A percentile compares a stretch with the other conserved stretches of the same genome.
These are phyloP conservation scores for Dactylellina parvicollis DNA, from an alignment of 2,329 filamentous ascomycete species.

Conservation along the genomic window DNA sequence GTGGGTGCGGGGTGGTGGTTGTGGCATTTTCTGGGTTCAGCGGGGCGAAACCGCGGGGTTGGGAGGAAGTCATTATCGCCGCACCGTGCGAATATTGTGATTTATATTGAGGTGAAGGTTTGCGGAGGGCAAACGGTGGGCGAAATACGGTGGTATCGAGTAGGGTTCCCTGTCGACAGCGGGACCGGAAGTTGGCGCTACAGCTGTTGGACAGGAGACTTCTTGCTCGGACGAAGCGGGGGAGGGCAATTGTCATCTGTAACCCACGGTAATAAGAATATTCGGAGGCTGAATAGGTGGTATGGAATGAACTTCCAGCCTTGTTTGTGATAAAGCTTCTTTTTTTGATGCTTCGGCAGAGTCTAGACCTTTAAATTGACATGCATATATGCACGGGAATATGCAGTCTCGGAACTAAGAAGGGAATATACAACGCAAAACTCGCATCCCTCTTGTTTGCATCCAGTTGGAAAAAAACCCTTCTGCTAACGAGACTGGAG, in stretches of 20 bases:
- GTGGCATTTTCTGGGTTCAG: slow-evolving; percentile 60
- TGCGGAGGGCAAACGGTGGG: background rate
- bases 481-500: no score
- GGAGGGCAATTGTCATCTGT: slow-evolving; percentile 25
- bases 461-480: no score
- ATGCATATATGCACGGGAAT: background rate
- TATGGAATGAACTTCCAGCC: background rate
- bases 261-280: background rate
- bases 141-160: background rate
- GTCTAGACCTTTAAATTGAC: background rate
- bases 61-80: background rate
- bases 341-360: background rate
- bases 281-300: background rate
- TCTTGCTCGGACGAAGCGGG: background rate
- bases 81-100: background rate
- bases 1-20: slow-evolving; percentile 61
- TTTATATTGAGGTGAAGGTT: background rate
- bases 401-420: no score
- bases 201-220: background rate
- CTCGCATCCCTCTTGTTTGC: no score
- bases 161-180: background rate
- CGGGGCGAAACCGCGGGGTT: slow-evolving; percentile 67
- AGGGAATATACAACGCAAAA: no score
- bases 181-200: slow-evolving; percentile 32
- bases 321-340: background rate